A percentile compares a stretch with the other conserved stretches of the same genome.
phyloP scores from a whole-genome alignment of 164 flowering plant genomes.

The Platanus orientalis region DNA sequence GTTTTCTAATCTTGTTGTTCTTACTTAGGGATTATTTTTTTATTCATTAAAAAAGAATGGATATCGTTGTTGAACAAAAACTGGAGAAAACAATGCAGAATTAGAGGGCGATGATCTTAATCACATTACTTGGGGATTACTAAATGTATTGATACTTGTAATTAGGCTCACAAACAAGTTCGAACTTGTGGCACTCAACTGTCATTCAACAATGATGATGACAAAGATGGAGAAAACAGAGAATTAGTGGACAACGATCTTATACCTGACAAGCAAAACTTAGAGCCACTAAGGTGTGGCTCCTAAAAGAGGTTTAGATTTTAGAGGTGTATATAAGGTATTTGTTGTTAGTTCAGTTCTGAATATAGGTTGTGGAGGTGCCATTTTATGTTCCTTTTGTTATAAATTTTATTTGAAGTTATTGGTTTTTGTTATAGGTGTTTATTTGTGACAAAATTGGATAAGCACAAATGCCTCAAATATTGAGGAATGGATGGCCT shows the following conservation, averaged over 20 bases:
- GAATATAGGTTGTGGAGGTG: slow-evolving; percentile 57
- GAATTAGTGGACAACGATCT: slow-evolving; percentile 51
- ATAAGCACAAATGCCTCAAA: slow-evolving; percentile 84
- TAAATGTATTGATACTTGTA: too few species aligned
- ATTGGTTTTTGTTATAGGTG: slow-evolving; percentile 42
- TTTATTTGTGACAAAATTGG: slow-evolving; percentile 90
- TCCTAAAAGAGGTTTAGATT: slow-evolving; percentile 82
- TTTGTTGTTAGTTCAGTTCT: too few species aligned
- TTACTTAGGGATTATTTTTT: too few species aligned
- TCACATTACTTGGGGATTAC: too few species aligned
- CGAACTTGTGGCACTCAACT: too few species aligned
- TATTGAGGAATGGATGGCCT: slow-evolving; percentile 76
- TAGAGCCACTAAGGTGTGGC: slow-evolving; percentile 74
- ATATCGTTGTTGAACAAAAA: not conserved
- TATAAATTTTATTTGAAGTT: too few species aligned
- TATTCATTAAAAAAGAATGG: too few species aligned
- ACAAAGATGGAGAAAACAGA: too few species aligned
- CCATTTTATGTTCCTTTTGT: not conserved
- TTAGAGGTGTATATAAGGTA: slow-evolving; percentile 95
- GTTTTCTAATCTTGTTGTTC: too few species aligned
- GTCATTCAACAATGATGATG: too few species aligned
- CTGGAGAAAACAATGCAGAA: slow-evolving; percentile 22
- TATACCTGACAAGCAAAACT: slow-evolving; percentile 40
- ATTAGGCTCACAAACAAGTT: too few species aligned
- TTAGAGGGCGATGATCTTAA: too few species aligned